Evolutionary conservation across 345 rosid genomes (phyloP), one percentile per base, ranked within the genome.

Genomic region (Chamaenerion angustifolium): DNA sequence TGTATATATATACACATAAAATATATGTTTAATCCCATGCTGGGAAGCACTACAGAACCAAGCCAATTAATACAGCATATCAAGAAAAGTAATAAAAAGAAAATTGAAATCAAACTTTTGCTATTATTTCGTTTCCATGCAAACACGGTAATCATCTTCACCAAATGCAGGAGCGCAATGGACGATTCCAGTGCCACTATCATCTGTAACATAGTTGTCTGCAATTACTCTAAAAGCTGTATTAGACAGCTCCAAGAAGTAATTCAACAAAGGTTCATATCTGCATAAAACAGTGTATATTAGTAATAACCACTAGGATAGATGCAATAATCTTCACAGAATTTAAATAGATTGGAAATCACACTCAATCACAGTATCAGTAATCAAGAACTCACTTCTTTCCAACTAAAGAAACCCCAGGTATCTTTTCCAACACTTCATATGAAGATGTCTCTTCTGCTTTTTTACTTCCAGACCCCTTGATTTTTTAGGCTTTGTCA

Each of bases 151-250:
- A 70, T 88, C 99, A 56, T 93, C 96, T 70, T 93, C 99, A 67
- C 99, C 99, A 60, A 87, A 93, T 55, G 95, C 96, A 49, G 95
- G 99, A 56, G 99, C 96, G 65, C 93, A 80, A 52, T 93, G 99
- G 45, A 88, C 95, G 73, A 93, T 70, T 64, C 99, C 95, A 52
- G 95, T 84, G 71, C 99, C 99, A 64, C 86, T 84, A 56, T 82
- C 95, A 70, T 78, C 85, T 58, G 93, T 92, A 25, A 88, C 96
- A 66, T 93, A 93, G 70, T 72, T 79, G 73, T 93, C 99, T 4
- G 86, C 90, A 54, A 88, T 66, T 61, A 93, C 94, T 67, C 87
- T 69, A 63, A 88, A 93, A 25, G 92, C 99, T 8, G 56, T 64
- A 57, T 64, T 76, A 41, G 95, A 68, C 45, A 76, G 71, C 64